A percentile compares a stretch with the other conserved stretches of the same genome.
phyloP scores from a whole-genome alignment of 805 yeast species.

The Kluyveromyces nonfermentans region DNA sequence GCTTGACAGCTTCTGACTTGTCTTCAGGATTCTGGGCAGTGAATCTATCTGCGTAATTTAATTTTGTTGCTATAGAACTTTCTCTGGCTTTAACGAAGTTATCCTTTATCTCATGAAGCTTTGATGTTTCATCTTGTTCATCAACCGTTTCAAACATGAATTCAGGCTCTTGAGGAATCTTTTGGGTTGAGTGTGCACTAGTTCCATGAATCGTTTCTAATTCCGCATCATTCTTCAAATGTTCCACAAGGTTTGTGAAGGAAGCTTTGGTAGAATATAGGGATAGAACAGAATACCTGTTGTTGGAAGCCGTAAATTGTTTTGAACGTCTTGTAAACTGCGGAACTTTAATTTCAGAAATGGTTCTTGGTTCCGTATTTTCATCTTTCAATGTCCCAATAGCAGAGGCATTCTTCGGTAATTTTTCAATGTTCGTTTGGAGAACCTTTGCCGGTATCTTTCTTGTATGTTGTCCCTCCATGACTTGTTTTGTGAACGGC shows the following conservation, averaged over 20 bases:
- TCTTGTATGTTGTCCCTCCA: slow-evolving; percentile 4
- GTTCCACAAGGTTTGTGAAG: slow-evolving; percentile 46
- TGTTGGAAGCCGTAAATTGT: slow-evolving; percentile 50
- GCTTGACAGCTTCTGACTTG: slow-evolving; percentile 7
- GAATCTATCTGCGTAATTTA: slow-evolving; percentile 34
- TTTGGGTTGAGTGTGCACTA: slow-evolving; percentile 10
- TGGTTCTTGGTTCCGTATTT: slow-evolving; percentile 35
- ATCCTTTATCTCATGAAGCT: slow-evolving; percentile 16
- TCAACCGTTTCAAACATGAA: slow-evolving; percentile 21
- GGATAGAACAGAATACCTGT: slow-evolving; percentile 63
- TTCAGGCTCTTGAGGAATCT: slow-evolving; percentile 20
- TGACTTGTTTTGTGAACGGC: slow-evolving; percentile 6
- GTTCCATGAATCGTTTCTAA: slow-evolving; percentile 8
- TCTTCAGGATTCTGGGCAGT: slow-evolving; percentile 8
- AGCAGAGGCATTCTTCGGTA: slow-evolving; percentile 24
- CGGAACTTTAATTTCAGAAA: slow-evolving; percentile 60
- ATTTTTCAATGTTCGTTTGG: slow-evolving; percentile 10
- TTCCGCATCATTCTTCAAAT: slow-evolving; percentile 23
- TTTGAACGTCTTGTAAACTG: slow-evolving; percentile 61
- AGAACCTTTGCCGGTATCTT: neutral
- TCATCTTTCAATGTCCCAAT: slow-evolving; percentile 17
- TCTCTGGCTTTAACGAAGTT: slow-evolving; percentile 6
- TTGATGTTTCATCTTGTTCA: slow-evolving; percentile 17
- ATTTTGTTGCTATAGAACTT: slow-evolving; percentile 17
- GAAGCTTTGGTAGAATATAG: slow-evolving; percentile 61